Percentiles rank a stretch among this genome's conserved stretches.
These are phyloP conservation scores for Boletus eberwhitei DNA, from an alignment of 768 basidiomycete species.

Conservation along the genomic window DNA sequence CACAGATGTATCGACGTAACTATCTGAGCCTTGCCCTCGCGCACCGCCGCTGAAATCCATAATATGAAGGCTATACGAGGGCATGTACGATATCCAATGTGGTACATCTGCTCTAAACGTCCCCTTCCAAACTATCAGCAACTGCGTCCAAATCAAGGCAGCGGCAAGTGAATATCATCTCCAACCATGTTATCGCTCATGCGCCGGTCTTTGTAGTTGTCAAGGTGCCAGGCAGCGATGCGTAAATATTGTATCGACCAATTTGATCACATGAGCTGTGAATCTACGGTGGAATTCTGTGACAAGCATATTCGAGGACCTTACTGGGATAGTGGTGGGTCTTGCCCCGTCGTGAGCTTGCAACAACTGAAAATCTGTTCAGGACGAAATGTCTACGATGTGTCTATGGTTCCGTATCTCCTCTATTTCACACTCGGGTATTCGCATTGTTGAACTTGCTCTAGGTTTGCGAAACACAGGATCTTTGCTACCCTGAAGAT, in stretches of 20 bases:
- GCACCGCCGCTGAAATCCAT: not conserved
- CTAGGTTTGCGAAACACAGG: constrained; percentile 25
- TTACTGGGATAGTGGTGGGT: constrained; percentile 38
- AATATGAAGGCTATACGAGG: constrained; percentile 34
- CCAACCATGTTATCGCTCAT: not conserved
- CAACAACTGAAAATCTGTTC: not conserved
- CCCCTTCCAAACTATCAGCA: constrained; percentile 44
- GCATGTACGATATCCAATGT: constrained; percentile 50
- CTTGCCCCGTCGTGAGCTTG: not conserved
- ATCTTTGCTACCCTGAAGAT: constrained; percentile 39
- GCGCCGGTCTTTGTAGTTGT: constrained; percentile 42
- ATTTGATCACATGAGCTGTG: constrained; percentile 65
- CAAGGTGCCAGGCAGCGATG: constrained; percentile 61
- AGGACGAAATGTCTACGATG: constrained; percentile 55
- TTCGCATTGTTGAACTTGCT: constrained; percentile 1
- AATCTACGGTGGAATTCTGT: constrained; percentile 68
- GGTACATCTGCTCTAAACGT: constrained; percentile 47
- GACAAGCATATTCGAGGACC: constrained; percentile 46
- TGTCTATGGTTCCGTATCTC: constrained; percentile 42
- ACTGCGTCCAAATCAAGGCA: constrained; percentile 50
- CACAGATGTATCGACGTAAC: constrained; percentile 51
- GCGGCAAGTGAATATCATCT: constrained; percentile 38
- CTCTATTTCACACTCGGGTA: not conserved
- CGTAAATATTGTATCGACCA: constrained; percentile 56
- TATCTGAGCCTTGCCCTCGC: constrained; percentile 3